Base-by-base conservation (phyloP, 768 basidiomycete species). In the Pleurotus giganteus region DNA sequence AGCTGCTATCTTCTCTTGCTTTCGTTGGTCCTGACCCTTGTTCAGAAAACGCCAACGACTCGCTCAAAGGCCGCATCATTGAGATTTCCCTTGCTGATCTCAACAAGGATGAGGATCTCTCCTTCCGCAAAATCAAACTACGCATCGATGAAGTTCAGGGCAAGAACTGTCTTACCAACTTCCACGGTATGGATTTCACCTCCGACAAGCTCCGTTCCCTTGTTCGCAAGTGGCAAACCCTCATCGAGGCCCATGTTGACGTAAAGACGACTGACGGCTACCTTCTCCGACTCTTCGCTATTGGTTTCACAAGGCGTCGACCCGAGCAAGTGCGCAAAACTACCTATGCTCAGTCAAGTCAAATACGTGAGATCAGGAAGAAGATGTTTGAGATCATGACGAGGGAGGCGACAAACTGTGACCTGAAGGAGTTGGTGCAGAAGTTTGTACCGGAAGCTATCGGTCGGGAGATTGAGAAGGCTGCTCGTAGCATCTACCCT, bases 311-410 rank as follows among this genome's bases (percentile, higher is more conserved):
- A 66, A 97, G 96, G 81, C 91, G 94, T 62, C 88, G 95, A 62
- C 93, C 88, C 66, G 81, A 88, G 65, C 97, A 99, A 76, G 97
- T 99, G 65, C 91, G 88, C 76, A 98, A 98, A 82, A 99, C 97
- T 54, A 98, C 97, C 29, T 99, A 99, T 72, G 97, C 97, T 43
- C 91, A 98, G 75, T 80, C 94, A 23, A 79, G 86, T 66, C 97
- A 99, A 76, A 85, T 98, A 64, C 86, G 92, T 62, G 96, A 97
- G 81, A 98, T 99, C 72, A 82, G 97, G 72, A 91, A 91, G 73
- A 98, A 98, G 85, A 99, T 99, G 97, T 93, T 98, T 65, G 97
- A 95, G 79, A 94, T 96, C 72, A 94, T 95, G 87, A 94, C 85
- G 55, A 86, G 95, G 60, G 97, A 99, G 77, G 91, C 94, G 47